phyloP scores from a whole-genome alignment of 1,284 basidiomycete genomes.

The Apiotrichum mycotoxinovorans region DNA sequence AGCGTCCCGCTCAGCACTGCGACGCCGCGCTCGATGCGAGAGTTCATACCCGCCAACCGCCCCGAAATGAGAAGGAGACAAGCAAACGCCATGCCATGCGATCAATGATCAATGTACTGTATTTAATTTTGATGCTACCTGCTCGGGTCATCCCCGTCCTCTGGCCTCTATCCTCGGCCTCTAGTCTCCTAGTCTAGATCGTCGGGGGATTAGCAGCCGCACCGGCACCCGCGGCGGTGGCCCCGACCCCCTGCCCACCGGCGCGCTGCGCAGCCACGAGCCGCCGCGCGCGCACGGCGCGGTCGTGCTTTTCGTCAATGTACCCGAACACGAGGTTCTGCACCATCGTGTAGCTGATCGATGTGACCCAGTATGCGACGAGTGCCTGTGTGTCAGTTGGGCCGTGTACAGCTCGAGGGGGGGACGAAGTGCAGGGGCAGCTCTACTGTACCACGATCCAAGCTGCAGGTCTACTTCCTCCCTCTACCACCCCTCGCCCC shows the following conservation, averaged over 20 bases:
- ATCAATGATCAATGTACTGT: too few relatives aligned
- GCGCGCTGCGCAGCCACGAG: background rate
- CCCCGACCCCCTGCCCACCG: background rate
- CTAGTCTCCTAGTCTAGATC: background rate
- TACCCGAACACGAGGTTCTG: constrained; percentile 40
- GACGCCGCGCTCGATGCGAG: too few relatives aligned
- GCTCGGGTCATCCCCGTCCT: too few relatives aligned
- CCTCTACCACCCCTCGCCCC: too few relatives aligned
- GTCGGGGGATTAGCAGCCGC: background rate
- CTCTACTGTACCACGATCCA: too few relatives aligned
- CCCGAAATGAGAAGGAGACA: too few relatives aligned
- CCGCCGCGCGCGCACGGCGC: background rate
- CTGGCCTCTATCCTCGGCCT: background rate
- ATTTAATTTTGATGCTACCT: too few relatives aligned
- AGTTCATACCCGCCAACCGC: too few relatives aligned
- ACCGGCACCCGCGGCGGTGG: background rate
- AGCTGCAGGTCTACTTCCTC: too few relatives aligned
- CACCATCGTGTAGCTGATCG: constrained; percentile 51
- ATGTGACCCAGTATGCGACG: constrained; percentile 55
- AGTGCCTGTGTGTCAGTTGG: constrained; percentile 45
- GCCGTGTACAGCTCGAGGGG: background rate
- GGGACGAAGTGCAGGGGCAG: too few relatives aligned
- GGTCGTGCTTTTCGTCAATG: constrained; percentile 6
- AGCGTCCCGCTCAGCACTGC: too few relatives aligned
- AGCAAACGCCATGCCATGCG: too few relatives aligned